phyloP scores from a whole-genome alignment of 352 stramenopile species.

The Globisporangium recalcitrans region DNA sequence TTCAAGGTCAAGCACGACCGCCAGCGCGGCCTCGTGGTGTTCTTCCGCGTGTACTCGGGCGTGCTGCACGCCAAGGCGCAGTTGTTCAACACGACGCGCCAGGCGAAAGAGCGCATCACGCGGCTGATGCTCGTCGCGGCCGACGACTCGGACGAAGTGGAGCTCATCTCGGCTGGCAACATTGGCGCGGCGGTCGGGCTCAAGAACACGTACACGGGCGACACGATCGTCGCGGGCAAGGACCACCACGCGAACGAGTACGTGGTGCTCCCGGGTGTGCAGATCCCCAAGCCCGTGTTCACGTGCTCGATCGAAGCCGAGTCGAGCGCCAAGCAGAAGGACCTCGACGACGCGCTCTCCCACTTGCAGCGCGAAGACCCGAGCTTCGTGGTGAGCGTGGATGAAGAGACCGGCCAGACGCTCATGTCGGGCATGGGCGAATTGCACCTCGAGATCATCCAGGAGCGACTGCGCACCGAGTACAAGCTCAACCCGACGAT shows the following conservation, averaged over 20 bases:
- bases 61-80: constrained; percentile 75
- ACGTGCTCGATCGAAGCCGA: constrained; percentile 89
- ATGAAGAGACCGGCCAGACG: constrained; percentile 96
- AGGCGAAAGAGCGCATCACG: constrained; percentile 54
- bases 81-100: constrained; percentile 69
- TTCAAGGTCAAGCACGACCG: constrained; percentile 83
- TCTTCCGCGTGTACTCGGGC: constrained; percentile 93
- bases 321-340: constrained; percentile 77
- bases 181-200: constrained; percentile 91
- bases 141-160: constrained; percentile 86
- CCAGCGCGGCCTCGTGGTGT: constrained; percentile 79
- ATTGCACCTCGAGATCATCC: constrained; percentile 92
- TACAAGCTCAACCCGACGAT: constrained; percentile 85
- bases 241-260: constrained; percentile 28
- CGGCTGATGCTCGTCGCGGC: constrained; percentile 88
- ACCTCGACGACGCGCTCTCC: constrained; percentile 80
- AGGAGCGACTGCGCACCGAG: constrained; percentile 87
- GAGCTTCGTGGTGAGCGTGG: constrained; percentile 93
- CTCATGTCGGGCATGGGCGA: constrained; percentile 96
- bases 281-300: constrained; percentile 84
- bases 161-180: constrained; percentile 80
- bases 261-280: constrained; percentile 52
- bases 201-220: constrained; percentile 90
- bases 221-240: constrained; percentile 89
- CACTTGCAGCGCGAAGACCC: constrained; percentile 91